phyloP scores from a whole-genome alignment of 1,284 basidiomycete species.

The Microbotryum silenes-acaulis region DNA sequence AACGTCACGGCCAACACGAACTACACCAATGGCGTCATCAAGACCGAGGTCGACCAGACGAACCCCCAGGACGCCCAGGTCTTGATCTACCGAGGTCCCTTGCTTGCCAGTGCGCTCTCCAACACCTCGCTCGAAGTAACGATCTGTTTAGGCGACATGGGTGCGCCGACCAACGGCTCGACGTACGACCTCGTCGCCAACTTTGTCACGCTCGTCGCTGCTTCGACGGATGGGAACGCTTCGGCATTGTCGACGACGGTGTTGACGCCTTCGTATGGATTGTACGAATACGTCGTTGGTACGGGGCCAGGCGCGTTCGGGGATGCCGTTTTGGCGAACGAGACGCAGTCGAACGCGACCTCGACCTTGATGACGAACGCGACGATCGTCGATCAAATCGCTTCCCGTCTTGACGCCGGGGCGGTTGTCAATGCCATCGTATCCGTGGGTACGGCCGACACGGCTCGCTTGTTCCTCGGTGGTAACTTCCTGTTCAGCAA shows the following conservation, averaged over 20 bases:
- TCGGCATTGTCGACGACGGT: conserved; percentile 1
- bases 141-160: conserved; percentile 49
- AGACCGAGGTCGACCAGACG: conserved; percentile 61
- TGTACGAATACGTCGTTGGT: conserved; percentile 26
- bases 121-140: conserved; percentile 17
- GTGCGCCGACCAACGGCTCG: conserved; percentile 54
- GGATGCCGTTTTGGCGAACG: conserved; percentile 12
- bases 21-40: conserved; percentile 46
- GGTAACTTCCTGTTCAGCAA: conserved; percentile 59
- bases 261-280: conserved; percentile 11
- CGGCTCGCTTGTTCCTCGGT: conserved; percentile 58
- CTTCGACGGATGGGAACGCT: conserved; percentile 24
- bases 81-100: conserved; percentile 62
- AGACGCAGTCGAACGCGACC: conserved; percentile 10
- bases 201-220: conserved; percentile 53
- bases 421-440: conserved; percentile 52
- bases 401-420: conserved; percentile 14
- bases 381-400: conserved; percentile 21
- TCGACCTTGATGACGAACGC: conserved; percentile 20
- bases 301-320: conserved; percentile 20
- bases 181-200: conserved; percentile 74
- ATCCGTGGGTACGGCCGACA: conserved; percentile 47
- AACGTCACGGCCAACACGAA: conserved; percentile 54
- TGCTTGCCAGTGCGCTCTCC: conserved; percentile 59
- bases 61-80: conserved; percentile 57